phyloP scores from a whole-genome alignment of 1,139 yeast species.

The Kodamaea arcana region DNA sequence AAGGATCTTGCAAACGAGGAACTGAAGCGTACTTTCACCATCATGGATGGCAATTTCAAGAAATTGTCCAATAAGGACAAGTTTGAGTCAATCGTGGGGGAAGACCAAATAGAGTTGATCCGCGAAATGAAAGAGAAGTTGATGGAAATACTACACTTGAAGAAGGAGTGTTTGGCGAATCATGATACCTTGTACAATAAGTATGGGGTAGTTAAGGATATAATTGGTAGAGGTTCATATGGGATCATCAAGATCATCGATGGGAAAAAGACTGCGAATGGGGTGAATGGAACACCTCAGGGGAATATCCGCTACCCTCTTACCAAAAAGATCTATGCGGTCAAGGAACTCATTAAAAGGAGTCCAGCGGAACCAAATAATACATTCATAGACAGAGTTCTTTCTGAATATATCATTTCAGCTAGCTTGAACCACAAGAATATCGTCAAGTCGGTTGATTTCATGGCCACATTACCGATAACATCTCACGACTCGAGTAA shows the following conservation, averaged over 20 bases:
- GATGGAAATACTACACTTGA: constrained; percentile 5
- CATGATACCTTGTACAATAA: constrained; percentile 43
- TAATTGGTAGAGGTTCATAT: constrained; percentile 81
- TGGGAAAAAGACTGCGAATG: constrained; percentile 39
- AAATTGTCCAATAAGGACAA: constrained; percentile 21
- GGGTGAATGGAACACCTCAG: neutral
- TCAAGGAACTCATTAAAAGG: constrained; percentile 53
- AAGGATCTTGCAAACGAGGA: constrained; percentile 31
- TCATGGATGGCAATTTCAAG: constrained; percentile 21
- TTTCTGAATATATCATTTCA: constrained; percentile 76
- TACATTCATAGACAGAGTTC: constrained; percentile 62
- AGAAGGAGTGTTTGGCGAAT: constrained; percentile 14
- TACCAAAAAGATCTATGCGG: constrained; percentile 59
- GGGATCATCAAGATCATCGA: constrained; percentile 73
- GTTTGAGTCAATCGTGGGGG: constrained; percentile 53
- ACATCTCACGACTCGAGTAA: constrained; percentile 1
- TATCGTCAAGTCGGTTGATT: constrained; percentile 63
- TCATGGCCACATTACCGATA: constrained; percentile 43
- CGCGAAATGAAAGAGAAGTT: constrained; percentile 45
- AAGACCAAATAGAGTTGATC: constrained; percentile 49
- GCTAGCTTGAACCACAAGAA: constrained; percentile 67
- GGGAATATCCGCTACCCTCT: too few relatives aligned
- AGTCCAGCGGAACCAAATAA: constrained; percentile 42
- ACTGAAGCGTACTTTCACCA: constrained; percentile 29
- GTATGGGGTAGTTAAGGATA: constrained; percentile 77